phyloP scores from a whole-genome alignment of 1,284 basidiomycete species.

The Papiliotrema terrestris region DNA sequence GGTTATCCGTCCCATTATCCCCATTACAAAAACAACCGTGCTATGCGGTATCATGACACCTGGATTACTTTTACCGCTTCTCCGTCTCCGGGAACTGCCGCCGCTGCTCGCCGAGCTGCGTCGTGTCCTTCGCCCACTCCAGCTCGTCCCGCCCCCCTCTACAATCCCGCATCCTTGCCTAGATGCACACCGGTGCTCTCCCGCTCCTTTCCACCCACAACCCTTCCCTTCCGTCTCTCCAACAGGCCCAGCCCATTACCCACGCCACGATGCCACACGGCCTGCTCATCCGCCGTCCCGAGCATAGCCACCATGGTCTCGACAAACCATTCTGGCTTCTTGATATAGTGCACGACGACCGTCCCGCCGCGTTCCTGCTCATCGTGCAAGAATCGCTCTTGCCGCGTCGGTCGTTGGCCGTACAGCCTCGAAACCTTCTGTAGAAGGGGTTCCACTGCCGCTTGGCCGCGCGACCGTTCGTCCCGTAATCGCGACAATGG shows the following conservation, averaged over 20 bases:
- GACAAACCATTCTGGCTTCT: constrained; percentile 92
- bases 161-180: constrained; percentile 14
- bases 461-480: background rate
- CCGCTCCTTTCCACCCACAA: constrained; percentile 5
- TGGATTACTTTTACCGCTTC: too few species aligned
- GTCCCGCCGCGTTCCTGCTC: constrained; percentile 71
- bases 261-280: constrained; percentile 19
- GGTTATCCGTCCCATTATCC: too few species aligned
- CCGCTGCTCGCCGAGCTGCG: too few species aligned
- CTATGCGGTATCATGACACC: background rate
- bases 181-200: constrained; percentile 7
- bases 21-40: background rate
- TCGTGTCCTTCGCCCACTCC: too few species aligned
- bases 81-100: too few species aligned
- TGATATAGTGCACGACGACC: constrained; percentile 93
- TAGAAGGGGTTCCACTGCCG: background rate
- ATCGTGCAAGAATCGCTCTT: constrained; percentile 60
- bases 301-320: constrained; percentile 87
- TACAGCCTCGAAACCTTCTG: background rate
- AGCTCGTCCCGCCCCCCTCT: background rate
- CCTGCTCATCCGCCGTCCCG: constrained; percentile 61
- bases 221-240: constrained; percentile 18
- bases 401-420: background rate
- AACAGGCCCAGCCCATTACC: constrained; percentile 16
- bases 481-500: constrained; percentile 21